phyloP scores from a whole-genome alignment of 176 grass and related monocot species.

The Phoenix dactylifera region DNA sequence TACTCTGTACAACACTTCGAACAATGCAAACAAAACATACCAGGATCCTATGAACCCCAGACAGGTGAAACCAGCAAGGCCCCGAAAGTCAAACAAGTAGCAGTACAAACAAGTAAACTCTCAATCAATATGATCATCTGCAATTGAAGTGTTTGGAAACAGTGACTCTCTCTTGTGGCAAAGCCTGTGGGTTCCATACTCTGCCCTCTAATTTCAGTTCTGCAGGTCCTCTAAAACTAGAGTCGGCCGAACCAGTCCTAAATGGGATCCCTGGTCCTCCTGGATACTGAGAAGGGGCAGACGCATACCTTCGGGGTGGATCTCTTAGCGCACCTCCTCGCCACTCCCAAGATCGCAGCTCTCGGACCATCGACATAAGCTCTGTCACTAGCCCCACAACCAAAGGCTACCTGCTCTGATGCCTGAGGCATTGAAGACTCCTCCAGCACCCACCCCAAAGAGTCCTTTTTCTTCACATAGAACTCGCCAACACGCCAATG shows the following conservation, averaged over 20 bases:
- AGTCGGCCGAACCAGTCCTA: slow-evolving; percentile 36
- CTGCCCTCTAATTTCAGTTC: slow-evolving; percentile 76
- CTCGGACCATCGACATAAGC: slow-evolving; percentile 43
- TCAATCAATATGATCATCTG: slow-evolving; percentile 79
- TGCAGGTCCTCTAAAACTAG: slow-evolving; percentile 44
- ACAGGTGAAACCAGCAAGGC: slow-evolving; percentile 12
- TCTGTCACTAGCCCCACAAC: slow-evolving; percentile 39
- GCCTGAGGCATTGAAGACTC: slow-evolving; percentile 64
- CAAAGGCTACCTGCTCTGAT: slow-evolving; percentile 37
- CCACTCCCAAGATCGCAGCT: slow-evolving; percentile 41
- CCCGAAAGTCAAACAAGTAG: slow-evolving; percentile 34
- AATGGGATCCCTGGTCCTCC: slow-evolving; percentile 48
- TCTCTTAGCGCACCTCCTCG: slow-evolving; percentile 41
- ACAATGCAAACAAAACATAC: slow-evolving; percentile 30
- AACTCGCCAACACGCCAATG: slow-evolving; percentile 93
- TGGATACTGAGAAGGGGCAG: slow-evolving; percentile 58
- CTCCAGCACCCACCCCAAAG: slow-evolving; percentile 63
- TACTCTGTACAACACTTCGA: slow-evolving; percentile 19
- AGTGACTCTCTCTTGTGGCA: slow-evolving; percentile 62
- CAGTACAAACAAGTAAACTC: slow-evolving; percentile 8
- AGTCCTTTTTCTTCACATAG: slow-evolving; percentile 97
- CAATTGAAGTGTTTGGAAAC: slow-evolving; percentile 50
- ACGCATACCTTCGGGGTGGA: slow-evolving; percentile 71
- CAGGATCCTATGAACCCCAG: slow-evolving; percentile 11
- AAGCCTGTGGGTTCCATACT: slow-evolving; percentile 76